Evolutionary conservation across 2,329 filamentous ascomycete genomes (phyloP).

Genomic region (Diaporthe caulivora): DNA sequence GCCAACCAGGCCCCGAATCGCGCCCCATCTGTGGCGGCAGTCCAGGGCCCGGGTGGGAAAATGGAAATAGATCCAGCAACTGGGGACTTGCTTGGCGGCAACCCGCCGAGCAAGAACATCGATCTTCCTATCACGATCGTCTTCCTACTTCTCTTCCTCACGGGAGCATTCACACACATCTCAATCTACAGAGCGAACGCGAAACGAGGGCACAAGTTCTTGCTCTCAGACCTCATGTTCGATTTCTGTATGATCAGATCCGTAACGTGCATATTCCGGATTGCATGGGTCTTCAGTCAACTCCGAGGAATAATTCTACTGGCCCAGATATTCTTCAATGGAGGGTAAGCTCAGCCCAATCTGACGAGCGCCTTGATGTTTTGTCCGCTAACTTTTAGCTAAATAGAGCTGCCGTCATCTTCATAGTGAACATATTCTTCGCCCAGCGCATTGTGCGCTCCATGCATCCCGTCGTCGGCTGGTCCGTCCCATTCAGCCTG

Average conservation of each 20-base stretch:
- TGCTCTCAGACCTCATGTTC: slow-evolving; percentile 52
- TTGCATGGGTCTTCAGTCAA: slow-evolving; percentile 49
- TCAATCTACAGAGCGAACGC: slow-evolving; percentile 46
- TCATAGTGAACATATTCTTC: slow-evolving; percentile 54
- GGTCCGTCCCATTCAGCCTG: slow-evolving; percentile 47
- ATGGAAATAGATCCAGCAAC: slow-evolving; percentile 29
- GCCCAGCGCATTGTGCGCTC: slow-evolving; percentile 54
- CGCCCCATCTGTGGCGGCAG: neutral
- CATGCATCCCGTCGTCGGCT: slow-evolving; percentile 52
- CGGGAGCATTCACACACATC: slow-evolving; percentile 44
- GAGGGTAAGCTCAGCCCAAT: slow-evolving; percentile 44
- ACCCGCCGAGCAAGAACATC: slow-evolving; percentile 29
- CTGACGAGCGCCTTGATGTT: neutral
- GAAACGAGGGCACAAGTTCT: slow-evolving; percentile 53
- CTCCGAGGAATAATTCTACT: slow-evolving; percentile 48
- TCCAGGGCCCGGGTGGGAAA: neutral
- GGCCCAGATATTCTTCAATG: slow-evolving; percentile 52
- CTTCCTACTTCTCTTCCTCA: slow-evolving; percentile 45
- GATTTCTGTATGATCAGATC: slow-evolving; percentile 53
- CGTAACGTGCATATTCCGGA: slow-evolving; percentile 51
- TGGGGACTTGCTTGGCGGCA: slow-evolving; percentile 33
- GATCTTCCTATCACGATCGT: slow-evolving; percentile 45
- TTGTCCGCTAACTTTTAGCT: neutral
- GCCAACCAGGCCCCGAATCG: neutral
- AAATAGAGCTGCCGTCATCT: slow-evolving; percentile 50